These are phyloP conservation scores for Tuctoria greenei DNA, from an alignment of 176 grass and related monocot genomes.

Conservation along the genomic window DNA sequence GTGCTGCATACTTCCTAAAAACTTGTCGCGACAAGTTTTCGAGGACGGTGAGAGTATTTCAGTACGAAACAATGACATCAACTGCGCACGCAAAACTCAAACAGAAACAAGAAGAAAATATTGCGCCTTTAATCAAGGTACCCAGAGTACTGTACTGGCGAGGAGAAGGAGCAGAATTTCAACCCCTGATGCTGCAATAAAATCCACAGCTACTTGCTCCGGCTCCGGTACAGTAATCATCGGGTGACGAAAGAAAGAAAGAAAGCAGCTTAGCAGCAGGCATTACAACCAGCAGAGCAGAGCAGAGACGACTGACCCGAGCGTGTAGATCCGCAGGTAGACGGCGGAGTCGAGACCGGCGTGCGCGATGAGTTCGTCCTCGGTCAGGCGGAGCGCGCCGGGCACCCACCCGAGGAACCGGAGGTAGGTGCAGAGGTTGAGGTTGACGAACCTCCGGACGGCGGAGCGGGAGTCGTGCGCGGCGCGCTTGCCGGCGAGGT, in stretches of 20 bases:
- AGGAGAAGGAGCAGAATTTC: neutral
- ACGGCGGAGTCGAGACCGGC: conserved; percentile 89
- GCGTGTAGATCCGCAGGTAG: conserved; percentile 93
- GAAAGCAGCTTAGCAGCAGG: too few relatives aligned
- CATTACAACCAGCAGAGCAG: neutral
- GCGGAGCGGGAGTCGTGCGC: conserved; percentile 26
- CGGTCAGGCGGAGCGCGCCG: conserved; percentile 69
- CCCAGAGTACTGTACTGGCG: too few relatives aligned
- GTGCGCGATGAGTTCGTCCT: conserved; percentile 70
- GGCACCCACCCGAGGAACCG: conserved; percentile 92
- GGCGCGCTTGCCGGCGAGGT: conserved; percentile 42
- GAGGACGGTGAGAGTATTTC: too few relatives aligned
- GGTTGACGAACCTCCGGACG: conserved; percentile 74
- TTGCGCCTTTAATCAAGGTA: neutral
- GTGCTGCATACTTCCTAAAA: too few relatives aligned
- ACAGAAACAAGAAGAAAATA: neutral
- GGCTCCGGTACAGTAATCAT: too few relatives aligned
- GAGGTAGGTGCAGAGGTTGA: conserved; percentile 84
- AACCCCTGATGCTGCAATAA: neutral
- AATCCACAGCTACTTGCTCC: neutral
- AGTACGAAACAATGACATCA: neutral
- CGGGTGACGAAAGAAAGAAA: neutral
- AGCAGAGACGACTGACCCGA: conserved; percentile 47
- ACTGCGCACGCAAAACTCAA: neutral
- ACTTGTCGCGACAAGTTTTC: too few relatives aligned